Evolutionary conservation across 1,284 basidiomycete genomes (phyloP).

Genomic region (Boletus sp.): DNA sequence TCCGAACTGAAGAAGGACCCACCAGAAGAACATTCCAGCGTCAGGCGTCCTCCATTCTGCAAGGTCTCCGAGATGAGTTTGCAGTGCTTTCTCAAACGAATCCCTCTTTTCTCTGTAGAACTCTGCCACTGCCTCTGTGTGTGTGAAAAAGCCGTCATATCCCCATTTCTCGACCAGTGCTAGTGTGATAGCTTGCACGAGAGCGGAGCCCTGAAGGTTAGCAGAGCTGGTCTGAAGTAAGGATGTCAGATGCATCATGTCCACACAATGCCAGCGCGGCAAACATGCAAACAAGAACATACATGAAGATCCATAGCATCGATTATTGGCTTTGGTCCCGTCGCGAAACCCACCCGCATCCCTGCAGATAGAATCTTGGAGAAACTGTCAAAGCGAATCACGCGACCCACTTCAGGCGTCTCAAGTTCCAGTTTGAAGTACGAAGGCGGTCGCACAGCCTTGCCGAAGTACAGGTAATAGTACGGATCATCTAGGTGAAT

Average conservation of each 20-base stretch:
- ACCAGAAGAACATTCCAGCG: slow-evolving; percentile 92
- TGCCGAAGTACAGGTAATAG: slow-evolving; percentile 70
- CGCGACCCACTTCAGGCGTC: slow-evolving; percentile 63
- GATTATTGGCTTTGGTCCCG: slow-evolving; percentile 73
- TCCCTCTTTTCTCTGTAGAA: slow-evolving; percentile 82
- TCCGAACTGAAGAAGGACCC: slow-evolving; percentile 33
- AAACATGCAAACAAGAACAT: slow-evolving; percentile 28
- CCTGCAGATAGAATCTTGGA: slow-evolving; percentile 86
- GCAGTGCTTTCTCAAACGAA: slow-evolving; percentile 75
- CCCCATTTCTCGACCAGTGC: slow-evolving; percentile 77
- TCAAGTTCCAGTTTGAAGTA: slow-evolving; percentile 77
- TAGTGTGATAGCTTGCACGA: slow-evolving; percentile 75
- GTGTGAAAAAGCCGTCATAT: slow-evolving; percentile 71
- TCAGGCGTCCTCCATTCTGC: slow-evolving; percentile 84
- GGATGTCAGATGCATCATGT: slow-evolving; percentile 6
- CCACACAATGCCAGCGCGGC: slow-evolving; percentile 13
- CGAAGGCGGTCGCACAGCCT: slow-evolving; percentile 58
- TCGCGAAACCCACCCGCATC: slow-evolving; percentile 77
- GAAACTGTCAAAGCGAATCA: slow-evolving; percentile 83
- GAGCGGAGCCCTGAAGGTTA: slow-evolving; percentile 76
- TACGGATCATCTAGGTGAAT: slow-evolving; percentile 68
- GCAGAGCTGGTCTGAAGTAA: slow-evolving; percentile 55
- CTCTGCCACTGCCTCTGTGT: slow-evolving; percentile 66
- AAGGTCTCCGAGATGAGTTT: slow-evolving; percentile 68
- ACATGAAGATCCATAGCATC: slow-evolving; percentile 73